phyloP scores from a whole-genome alignment of 2,329 filamentous ascomycete species.

The Alternaria solani region DNA sequence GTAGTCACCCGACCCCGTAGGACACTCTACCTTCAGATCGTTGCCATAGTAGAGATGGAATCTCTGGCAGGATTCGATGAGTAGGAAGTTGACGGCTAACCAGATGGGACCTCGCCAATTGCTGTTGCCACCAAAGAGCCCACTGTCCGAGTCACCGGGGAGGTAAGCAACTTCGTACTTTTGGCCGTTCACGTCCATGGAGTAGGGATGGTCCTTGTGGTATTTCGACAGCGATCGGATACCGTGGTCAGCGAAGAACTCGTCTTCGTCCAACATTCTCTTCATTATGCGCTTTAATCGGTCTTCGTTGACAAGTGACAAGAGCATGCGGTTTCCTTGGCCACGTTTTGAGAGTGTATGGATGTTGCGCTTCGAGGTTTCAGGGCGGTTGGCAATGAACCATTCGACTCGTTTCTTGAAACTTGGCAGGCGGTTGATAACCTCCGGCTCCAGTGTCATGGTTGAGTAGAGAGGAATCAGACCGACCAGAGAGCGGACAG shows the following conservation, averaged over 20 bases:
- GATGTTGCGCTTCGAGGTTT: conserved; percentile 92
- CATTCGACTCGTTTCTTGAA: conserved; percentile 95
- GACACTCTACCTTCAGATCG: conserved; percentile 88
- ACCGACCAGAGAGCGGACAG: conserved; percentile 89
- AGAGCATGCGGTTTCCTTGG: conserved; percentile 84
- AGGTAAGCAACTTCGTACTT: conserved; percentile 88
- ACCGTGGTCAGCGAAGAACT: conserved; percentile 89
- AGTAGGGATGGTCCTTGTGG: conserved; percentile 88
- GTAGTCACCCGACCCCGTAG: conserved; percentile 88
- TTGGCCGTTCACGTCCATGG: conserved; percentile 95
- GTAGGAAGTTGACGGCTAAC: conserved; percentile 93
- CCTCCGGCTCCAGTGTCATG: conserved; percentile 88
- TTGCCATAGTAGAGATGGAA: conserved; percentile 97
- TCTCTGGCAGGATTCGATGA: conserved; percentile 91
- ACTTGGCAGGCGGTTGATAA: conserved; percentile 87
- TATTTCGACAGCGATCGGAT: conserved; percentile 92
- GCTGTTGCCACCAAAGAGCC: conserved; percentile 94
- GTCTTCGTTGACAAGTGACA: conserved; percentile 92
- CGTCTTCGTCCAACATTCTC: conserved; percentile 91
- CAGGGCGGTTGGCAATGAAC: conserved; percentile 88
- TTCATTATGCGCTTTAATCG: conserved; percentile 87
- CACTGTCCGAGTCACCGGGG: conserved; percentile 94
- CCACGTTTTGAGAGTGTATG: conserved; percentile 90
- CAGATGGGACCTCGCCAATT: conserved; percentile 97
- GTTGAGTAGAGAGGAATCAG: conserved; percentile 94